These are phyloP conservation scores for Mycena capillaripes DNA, from an alignment of 768 basidiomycete genomes.

Conservation along the genomic window DNA sequence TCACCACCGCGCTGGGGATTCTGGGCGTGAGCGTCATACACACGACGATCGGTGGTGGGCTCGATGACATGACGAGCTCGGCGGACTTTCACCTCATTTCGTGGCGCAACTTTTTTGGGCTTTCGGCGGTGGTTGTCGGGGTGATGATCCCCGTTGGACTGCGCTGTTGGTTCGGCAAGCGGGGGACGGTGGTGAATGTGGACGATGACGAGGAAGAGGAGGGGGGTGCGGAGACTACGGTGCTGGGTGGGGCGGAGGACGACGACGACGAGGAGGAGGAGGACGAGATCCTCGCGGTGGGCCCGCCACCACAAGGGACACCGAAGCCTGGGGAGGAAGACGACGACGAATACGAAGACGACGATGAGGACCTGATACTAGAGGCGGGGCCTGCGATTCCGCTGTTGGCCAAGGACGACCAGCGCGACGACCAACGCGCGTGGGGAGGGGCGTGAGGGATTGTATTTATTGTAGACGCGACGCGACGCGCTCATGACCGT, in stretches of 20 bases:
- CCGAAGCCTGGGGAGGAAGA: constrained; percentile 51
- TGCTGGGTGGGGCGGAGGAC: constrained; percentile 34
- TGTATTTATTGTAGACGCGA: constrained; percentile 29
- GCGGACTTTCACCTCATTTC: constrained; percentile 96
- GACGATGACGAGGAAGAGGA: constrained; percentile 41
- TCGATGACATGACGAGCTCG: constrained; percentile 95
- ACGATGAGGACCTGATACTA: constrained; percentile 80
- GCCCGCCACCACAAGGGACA: constrained; percentile 59
- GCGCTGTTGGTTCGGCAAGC: constrained; percentile 83
- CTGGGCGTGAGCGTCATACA: constrained; percentile 94
- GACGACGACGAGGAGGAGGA: constrained; percentile 50
- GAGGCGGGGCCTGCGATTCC: constrained; percentile 76
- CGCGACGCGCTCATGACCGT: not conserved
- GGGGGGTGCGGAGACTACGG: not conserved
- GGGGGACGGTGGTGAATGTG: constrained; percentile 60
- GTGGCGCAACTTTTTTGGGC: constrained; percentile 89
- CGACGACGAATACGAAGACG: constrained; percentile 58
- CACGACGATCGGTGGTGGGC: constrained; percentile 92
- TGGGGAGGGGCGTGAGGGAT: constrained; percentile 5
- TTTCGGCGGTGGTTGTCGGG: constrained; percentile 88
- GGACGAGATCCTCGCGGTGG: constrained; percentile 69
- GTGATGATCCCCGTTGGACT: constrained; percentile 95
- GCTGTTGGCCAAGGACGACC: constrained; percentile 36
- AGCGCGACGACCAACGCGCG: no score
- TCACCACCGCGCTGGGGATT: constrained; percentile 90